A percentile compares a stretch with the other conserved stretches of the same genome.
Conservation (phyloP, 495 filamentous ascomycete genomes). For the Penicillium atrosanguineum region DNA sequence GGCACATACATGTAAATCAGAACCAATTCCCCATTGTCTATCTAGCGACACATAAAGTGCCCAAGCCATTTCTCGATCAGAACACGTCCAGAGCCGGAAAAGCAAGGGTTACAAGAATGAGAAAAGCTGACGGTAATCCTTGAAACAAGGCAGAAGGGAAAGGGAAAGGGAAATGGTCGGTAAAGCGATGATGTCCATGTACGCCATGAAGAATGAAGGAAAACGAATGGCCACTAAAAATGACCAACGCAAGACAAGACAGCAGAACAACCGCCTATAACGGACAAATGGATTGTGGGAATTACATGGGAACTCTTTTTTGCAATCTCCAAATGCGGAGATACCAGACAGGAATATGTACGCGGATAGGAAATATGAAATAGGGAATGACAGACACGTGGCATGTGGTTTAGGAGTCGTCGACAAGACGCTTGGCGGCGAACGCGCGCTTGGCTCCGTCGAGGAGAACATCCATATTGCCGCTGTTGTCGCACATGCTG, state of each 20-base stretch:
- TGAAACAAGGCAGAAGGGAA: background rate
- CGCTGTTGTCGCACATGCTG: slow-evolving; percentile 94
- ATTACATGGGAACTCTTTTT: slow-evolving; percentile 11
- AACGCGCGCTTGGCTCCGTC: slow-evolving; percentile 75
- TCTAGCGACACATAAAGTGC: background rate
- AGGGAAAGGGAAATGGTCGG: background rate
- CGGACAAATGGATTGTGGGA: background rate
- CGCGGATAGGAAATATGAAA: background rate
- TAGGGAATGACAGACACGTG: background rate
- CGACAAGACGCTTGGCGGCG: slow-evolving; percentile 52
- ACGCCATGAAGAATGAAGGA: slow-evolving; percentile 5
- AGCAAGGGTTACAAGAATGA: background rate
- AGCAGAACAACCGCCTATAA: slow-evolving; percentile 5
- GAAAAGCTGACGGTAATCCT: background rate
- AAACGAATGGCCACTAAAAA: slow-evolving; percentile 6
- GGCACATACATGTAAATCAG: too few species aligned
- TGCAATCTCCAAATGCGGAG: background rate
- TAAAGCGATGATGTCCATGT: background rate
- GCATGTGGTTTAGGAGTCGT: slow-evolving; percentile 38
- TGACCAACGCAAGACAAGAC: background rate
- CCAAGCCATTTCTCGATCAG: background rate
- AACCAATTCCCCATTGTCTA: background rate
- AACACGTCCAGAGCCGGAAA: background rate
- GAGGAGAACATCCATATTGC: slow-evolving; percentile 70
- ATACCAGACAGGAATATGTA: slow-evolving; percentile 3